These are phyloP conservation scores for Cornus florida DNA, from an alignment of 148 eudicot species.

Conservation along the genomic window DNA sequence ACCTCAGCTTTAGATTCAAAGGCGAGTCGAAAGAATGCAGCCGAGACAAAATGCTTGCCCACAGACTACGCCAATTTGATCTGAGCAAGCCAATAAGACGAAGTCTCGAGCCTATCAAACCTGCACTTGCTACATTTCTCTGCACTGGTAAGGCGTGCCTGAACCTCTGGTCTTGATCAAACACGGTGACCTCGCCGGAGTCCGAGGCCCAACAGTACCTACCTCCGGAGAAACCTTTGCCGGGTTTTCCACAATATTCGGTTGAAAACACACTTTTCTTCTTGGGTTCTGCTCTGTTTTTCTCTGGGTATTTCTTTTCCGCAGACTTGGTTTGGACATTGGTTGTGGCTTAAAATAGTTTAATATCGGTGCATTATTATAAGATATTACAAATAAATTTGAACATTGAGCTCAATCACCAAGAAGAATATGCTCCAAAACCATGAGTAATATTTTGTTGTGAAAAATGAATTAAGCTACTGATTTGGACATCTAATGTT, in stretches of 20 bases:
- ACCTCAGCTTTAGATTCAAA: constrained; percentile 49
- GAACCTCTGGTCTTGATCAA: constrained; percentile 19
- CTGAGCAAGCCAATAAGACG: constrained; percentile 54
- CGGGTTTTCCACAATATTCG: constrained; percentile 6
- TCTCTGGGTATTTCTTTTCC: constrained; percentile 7
- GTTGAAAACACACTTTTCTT: constrained; percentile 32
- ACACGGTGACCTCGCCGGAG: constrained; percentile 26
- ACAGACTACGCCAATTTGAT: constrained; percentile 42
- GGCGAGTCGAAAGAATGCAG: constrained; percentile 43
- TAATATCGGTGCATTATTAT: no score
- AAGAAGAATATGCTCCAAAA: no score
- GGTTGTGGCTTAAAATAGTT: not conserved
- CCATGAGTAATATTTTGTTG: no score
- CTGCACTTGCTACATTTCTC: constrained; percentile 49
- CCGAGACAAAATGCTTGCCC: constrained; percentile 47
- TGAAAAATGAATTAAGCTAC: no score
- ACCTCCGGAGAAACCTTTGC: not conserved
- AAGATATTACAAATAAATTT: no score
- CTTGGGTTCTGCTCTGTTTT: constrained; percentile 9
- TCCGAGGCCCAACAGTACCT: constrained; percentile 14
- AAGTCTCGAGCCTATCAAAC: constrained; percentile 47
- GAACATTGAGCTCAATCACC: no score
- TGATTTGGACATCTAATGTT: no score
- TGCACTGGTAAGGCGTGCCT: constrained; percentile 43
- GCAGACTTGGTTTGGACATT: not conserved